These are phyloP conservation scores for Postia placenta DNA, from an alignment of 768 basidiomycete genomes.

Conservation along the genomic window DNA sequence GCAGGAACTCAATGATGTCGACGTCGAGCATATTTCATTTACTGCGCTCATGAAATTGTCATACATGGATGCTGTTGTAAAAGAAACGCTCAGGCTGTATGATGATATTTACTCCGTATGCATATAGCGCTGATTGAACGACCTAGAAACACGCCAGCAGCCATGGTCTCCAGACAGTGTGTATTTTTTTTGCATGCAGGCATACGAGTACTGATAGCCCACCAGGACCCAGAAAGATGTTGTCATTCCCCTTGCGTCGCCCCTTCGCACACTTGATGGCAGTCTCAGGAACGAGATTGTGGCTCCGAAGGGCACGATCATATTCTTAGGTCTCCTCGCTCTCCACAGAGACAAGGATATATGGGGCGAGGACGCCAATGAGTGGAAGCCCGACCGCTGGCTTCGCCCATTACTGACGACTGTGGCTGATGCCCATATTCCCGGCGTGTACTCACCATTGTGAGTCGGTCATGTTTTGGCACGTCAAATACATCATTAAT, in stretches of 20 bases:
- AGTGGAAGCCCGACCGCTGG: slow-evolving; percentile 39
- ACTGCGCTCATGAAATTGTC: too few species aligned
- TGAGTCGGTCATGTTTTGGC: not conserved
- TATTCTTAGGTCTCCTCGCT: slow-evolving; percentile 30
- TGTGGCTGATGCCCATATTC: slow-evolving; percentile 1
- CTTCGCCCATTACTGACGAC: slow-evolving; percentile 8
- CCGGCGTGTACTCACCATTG: slow-evolving; percentile 4
- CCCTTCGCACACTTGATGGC: slow-evolving; percentile 1
- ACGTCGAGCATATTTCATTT: too few species aligned
- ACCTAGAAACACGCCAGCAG: slow-evolving; percentile 8
- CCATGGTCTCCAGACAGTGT: slow-evolving; percentile 3
- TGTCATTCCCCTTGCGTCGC: slow-evolving; percentile 18
- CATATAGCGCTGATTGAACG: slow-evolving; percentile 15
- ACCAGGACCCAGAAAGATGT: slow-evolving; percentile 35
- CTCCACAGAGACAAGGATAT: slow-evolving; percentile 33
- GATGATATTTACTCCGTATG: slow-evolving; percentile 9
- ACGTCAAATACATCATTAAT: not conserved
- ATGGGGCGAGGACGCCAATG: slow-evolving; percentile 37
- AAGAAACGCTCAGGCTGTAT: too few species aligned
- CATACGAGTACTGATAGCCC: too few species aligned
- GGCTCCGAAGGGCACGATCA: slow-evolving; percentile 30
- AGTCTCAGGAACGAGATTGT: slow-evolving; percentile 13
- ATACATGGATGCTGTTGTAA: too few species aligned
- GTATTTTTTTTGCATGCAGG: too few species aligned
- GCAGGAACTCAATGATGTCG: too few species aligned